Evolutionary conservation across 306 rosid species (phyloP).

Genomic region (Castanea mollissima): DNA sequence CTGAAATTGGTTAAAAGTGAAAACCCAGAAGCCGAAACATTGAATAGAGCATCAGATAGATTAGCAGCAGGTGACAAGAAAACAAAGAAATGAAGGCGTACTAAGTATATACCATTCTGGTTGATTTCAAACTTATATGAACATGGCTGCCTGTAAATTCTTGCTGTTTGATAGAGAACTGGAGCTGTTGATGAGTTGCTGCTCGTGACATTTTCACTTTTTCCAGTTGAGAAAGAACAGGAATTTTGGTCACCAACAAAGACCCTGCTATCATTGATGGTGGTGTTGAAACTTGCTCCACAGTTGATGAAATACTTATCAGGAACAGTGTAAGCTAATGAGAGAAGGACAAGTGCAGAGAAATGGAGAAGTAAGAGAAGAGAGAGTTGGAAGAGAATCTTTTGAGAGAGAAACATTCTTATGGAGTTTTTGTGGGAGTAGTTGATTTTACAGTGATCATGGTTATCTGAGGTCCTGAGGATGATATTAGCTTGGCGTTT

Average conservation of each 20-base stretch:
- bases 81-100: slow-evolving; percentile 58
- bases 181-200: background rate
- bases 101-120: slow-evolving; percentile 17
- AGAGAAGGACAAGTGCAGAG: slow-evolving; percentile 26
- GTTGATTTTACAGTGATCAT: too few species aligned
- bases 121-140: slow-evolving; percentile 7
- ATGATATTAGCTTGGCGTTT: too few species aligned
- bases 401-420: background rate
- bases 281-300: slow-evolving; percentile 20
- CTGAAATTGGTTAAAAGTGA: slow-evolving; percentile 17
- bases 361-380: background rate
- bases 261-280: too few species aligned
- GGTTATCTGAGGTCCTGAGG: too few species aligned
- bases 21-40: slow-evolving; percentile 29
- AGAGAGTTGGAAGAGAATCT: background rate
- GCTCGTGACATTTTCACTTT: background rate
- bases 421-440: background rate
- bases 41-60: slow-evolving; percentile 38
- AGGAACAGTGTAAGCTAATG: slow-evolving; percentile 9
- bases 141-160: background rate
- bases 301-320: slow-evolving; percentile 40
- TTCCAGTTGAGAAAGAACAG: background rate
- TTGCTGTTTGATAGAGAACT: slow-evolving; percentile 33
- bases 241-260: slow-evolving; percentile 21
- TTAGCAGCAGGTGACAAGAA: slow-evolving; percentile 1